These are phyloP conservation scores for Colletotrichum australisinense DNA, from an alignment of 2,329 filamentous ascomycete genomes.

Conservation along the genomic window DNA sequence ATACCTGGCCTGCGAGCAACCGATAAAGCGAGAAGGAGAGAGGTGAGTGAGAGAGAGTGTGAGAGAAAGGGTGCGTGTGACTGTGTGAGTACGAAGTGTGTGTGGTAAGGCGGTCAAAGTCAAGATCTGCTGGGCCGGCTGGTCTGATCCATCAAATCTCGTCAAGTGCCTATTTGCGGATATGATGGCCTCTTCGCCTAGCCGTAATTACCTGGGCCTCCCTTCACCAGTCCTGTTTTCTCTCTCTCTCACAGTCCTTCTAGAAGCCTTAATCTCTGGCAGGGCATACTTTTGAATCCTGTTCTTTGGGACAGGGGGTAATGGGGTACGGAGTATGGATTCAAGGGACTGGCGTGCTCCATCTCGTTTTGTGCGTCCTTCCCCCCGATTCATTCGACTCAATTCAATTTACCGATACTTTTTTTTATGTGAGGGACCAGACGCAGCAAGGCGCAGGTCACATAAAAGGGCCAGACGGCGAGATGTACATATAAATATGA, in stretches of 20 bases:
- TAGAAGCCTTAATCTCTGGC: slow-evolving; percentile 11
- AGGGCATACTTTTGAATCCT: neutral
- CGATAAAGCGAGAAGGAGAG: neutral
- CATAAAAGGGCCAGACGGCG: neutral
- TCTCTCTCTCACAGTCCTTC: neutral
- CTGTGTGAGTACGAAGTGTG: too few species aligned
- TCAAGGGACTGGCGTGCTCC: slow-evolving; percentile 1
- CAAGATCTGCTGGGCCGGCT: slow-evolving; percentile 22
- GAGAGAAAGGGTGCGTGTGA: neutral
- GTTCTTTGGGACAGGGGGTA: neutral
- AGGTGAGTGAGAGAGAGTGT: neutral
- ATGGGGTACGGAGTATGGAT: neutral
- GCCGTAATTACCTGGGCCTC: slow-evolving; percentile 25
- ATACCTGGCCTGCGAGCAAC: too few species aligned
- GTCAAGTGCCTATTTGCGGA: slow-evolving; percentile 33
- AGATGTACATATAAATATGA: neutral
- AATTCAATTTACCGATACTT: neutral
- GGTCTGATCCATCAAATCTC: slow-evolving; percentile 33
- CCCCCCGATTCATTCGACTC: neutral
- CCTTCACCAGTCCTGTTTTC: neutral
- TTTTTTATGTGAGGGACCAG: neutral
- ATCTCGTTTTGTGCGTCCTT: slow-evolving; percentile 14
- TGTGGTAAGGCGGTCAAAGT: slow-evolving; percentile 14
- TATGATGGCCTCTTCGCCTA: slow-evolving; percentile 27
- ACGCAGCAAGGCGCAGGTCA: neutral